Base-by-base conservation (phyloP, 2,329 filamentous ascomycete species). In the Talaromyces sp. region DNA sequence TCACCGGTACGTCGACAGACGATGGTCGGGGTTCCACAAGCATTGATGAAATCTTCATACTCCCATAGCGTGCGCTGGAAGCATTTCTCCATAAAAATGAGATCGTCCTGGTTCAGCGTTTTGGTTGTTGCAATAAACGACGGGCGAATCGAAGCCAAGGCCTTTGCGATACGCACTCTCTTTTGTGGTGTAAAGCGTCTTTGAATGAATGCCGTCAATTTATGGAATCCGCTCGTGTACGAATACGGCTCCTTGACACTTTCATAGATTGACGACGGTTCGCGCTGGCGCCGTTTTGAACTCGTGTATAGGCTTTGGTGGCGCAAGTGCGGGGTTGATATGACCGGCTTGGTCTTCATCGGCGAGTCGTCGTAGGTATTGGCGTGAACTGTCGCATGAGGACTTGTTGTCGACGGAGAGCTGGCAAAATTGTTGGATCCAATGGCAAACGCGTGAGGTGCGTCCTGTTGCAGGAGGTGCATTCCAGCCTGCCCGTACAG, bases 71-170 rank as follows among this genome's bases (percentile, higher is more conserved):
- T 96, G 41, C 95, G 86, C 75, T 99, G 95, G 71, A 98, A 91
- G 69, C 90, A 96, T 77, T 96, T 96, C 74, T 99, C 95, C 89
- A 96, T 96, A 74, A 98, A 97, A 24, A 99, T 87, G 29, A 98
- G 81, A 74, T 99, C 95, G 69, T 95, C 89, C 19, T 88, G 82
- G 65, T 91, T 93, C 63, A 98, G 80, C n/a, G 91, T 92, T 69
- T 90, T 90, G 21, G 91, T 96, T 64, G 91, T 96, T 11, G 92
- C 88, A 64, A 98, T 93, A 71, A 99, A 95, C 0, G 92, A 95
- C 1, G 95, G 93, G 8, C 95, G 88, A 67, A 97, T 96, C 51
- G 89, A 91, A 7, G 91, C 89, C 57, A 99, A 83, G 0, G 93
- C 89, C 76, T 93, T 91, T 62, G 91, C 92, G 65, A 97, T 96